Base-by-base conservation (phyloP, 345 rosid species). In the Reutealis trisperma region DNA sequence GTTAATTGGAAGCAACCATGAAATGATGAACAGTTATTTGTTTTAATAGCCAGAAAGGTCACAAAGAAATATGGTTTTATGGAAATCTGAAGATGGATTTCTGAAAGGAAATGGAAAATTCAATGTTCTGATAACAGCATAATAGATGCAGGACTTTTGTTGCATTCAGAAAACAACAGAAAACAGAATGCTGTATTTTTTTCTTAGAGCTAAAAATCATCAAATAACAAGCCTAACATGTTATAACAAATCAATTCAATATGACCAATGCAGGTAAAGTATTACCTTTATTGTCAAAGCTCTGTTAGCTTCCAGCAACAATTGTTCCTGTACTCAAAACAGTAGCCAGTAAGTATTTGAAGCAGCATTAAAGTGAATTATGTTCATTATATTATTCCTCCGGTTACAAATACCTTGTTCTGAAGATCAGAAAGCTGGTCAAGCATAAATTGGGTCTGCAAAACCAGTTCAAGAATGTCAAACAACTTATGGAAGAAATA, bases 361-460 rank as follows among this genome's bases (percentile, higher is more conserved):
- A 70, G 49, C 63, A 25, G 67, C 13, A 72, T 12, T 61, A 67
- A 21, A 69, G 14, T 37, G 58, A 55, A 57, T 16, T 59, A 6
- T 24, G 1, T 66, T 74, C 12, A 3, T 9, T 25, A 51, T 69
- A 47, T 19, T 25, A 24, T 9, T n/a, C 2, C 5, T 41, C 27
- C 47, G 63, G 25, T 34, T 69, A 24, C 24, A 75, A 22, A 61
- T 83, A 91, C 96, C 93, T 92, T 93, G 76, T 81, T 88, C 82
- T 93, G 98, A 78, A 96, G 97, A 88, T 96, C 97, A 72, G 90
- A 70, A 44, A 96, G 95, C 83, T 93, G 98, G 82, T 96, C 99
- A 64, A 96, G 94, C 98, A 93, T 91, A 58, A 55, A 89, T 80
- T 93, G 99, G 41, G 95, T 96, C 99, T 96, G 87, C 79, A 77